These are phyloP conservation scores for Dalbergia cultrata DNA, from an alignment of 306 rosid genomes.

Conservation along the genomic window DNA sequence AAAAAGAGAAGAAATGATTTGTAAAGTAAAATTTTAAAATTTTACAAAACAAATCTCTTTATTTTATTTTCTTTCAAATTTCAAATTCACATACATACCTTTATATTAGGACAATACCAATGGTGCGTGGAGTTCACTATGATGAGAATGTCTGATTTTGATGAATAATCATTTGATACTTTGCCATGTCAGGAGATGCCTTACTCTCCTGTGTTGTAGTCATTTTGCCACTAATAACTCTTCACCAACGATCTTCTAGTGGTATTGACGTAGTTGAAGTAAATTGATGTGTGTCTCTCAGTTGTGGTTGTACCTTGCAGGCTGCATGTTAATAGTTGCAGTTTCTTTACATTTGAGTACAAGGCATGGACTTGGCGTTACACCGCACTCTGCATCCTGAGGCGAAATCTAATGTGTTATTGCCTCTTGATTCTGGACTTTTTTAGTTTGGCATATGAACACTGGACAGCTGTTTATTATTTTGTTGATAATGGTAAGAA, in stretches of 20 bases:
- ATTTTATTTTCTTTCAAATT: no score
- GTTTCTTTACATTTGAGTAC: background rate
- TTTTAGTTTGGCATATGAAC: slow-evolving; percentile 15
- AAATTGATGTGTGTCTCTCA: background rate
- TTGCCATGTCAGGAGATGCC: slow-evolving; percentile 1
- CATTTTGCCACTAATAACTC: background rate
- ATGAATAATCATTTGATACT: background rate
- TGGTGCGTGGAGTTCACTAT: no score
- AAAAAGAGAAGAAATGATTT: no score
- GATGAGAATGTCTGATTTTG: background rate
- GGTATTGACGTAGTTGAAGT: slow-evolving; percentile 10
- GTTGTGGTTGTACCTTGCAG: slow-evolving; percentile 5
- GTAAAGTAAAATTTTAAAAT: no score
- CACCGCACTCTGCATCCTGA: no score
- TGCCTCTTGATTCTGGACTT: background rate
- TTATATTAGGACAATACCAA: no score
- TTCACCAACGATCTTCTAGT: background rate
- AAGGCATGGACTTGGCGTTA: background rate
- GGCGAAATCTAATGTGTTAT: background rate
- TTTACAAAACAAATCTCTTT: no score
- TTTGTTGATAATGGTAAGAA: background rate
- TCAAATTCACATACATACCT: no score
- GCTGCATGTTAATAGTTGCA: no score
- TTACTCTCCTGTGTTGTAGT: background rate
- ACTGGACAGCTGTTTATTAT: background rate